Conservation (phyloP, 257 asterid species). For the Solanum chilense region DNA sequence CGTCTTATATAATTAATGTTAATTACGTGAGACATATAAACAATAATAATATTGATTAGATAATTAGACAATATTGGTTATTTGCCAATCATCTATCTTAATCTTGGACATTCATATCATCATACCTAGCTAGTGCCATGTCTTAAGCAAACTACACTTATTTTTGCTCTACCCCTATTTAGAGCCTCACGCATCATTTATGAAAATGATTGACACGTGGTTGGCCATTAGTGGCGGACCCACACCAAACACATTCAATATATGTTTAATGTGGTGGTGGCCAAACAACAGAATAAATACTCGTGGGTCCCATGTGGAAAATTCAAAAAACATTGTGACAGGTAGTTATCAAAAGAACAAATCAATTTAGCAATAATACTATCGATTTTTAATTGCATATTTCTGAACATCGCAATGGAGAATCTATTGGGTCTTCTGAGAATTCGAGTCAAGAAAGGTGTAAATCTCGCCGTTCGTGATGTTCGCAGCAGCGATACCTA, state of each 20-base stretch:
- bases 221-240: not conserved
- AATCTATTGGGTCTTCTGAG: constrained; percentile 61
- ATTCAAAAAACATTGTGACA: not conserved
- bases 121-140: too few relatives aligned
- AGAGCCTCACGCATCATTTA: too few relatives aligned
- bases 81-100: too few relatives aligned
- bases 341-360: not conserved
- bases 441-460: constrained; percentile 52
- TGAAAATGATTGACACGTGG: not conserved
- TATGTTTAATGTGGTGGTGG: not conserved
- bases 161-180: too few relatives aligned
- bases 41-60: too few relatives aligned
- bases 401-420: constrained; percentile 15
- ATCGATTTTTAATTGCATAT: not conserved
- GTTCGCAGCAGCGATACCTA: constrained; percentile 65
- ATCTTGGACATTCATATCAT: too few relatives aligned
- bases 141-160: too few relatives aligned
- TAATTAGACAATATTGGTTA: too few relatives aligned
- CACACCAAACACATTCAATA: not conserved
- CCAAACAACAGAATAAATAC: not conserved
- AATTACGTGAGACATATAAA: too few relatives aligned
- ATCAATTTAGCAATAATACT: not conserved
- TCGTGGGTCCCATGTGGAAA: not conserved
- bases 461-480: constrained; percentile 86
- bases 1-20: too few relatives aligned